Conservation (phyloP, 2,329 filamentous ascomycete genomes). For the Aspergillus carbonarius region DNA sequence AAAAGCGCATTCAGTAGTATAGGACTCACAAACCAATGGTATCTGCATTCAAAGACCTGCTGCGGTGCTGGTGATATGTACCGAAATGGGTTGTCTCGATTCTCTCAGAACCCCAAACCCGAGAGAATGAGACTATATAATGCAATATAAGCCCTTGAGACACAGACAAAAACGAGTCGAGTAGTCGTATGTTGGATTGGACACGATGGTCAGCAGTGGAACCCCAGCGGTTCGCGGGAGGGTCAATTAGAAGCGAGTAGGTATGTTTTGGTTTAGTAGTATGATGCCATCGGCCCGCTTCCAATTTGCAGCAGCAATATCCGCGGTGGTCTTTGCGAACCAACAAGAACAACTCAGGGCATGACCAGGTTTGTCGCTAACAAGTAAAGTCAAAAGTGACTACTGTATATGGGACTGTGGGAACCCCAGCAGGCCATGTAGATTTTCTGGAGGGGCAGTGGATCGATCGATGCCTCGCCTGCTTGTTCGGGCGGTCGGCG, state of each 20-base stretch:
- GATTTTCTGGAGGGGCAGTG: slow-evolving; percentile 3
- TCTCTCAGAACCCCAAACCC: background rate
- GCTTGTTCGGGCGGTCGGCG: slow-evolving; percentile 12
- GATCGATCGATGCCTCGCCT: slow-evolving; percentile 4
- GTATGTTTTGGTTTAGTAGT: slow-evolving; percentile 5
- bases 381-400: background rate
- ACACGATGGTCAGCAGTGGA: background rate
- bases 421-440: background rate
- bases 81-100: background rate
- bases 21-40: background rate
- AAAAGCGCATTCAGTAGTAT: background rate
- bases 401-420: background rate
- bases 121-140: background rate
- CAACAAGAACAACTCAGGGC: background rate
- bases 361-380: background rate
- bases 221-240: background rate
- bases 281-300: slow-evolving; percentile 7
- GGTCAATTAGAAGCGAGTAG: background rate
- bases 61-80: background rate
- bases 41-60: background rate
- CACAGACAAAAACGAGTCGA: background rate
- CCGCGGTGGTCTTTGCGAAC: background rate
- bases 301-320: background rate
- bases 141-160: background rate
- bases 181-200: background rate